Evolutionary conservation across 1,284 basidiomycete species (phyloP).

Genomic region (Naganishia sp.): DNA sequence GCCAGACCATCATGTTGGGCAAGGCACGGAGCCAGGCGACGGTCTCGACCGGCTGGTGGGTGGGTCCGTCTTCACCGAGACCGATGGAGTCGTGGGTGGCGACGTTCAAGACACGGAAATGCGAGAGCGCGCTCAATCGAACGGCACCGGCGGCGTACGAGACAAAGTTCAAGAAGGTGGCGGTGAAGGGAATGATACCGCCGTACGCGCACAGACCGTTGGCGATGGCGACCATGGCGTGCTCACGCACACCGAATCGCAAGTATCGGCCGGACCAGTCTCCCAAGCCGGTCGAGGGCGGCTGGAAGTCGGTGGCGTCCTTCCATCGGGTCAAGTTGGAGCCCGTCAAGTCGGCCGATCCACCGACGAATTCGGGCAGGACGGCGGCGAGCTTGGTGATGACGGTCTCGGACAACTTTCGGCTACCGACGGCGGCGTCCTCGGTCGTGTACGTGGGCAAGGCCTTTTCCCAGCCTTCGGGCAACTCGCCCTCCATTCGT

Average conservation of each 20-base stretch:
- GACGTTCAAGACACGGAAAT: slow-evolving; percentile 71
- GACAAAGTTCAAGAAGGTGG: slow-evolving; percentile 93
- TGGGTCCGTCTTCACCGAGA: slow-evolving; percentile 90
- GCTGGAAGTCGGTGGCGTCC: slow-evolving; percentile 87
- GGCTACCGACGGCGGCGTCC: slow-evolving; percentile 82
- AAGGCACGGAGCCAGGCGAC: slow-evolving; percentile 81
- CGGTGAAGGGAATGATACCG: slow-evolving; percentile 76
- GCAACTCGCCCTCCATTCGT: slow-evolving; percentile 79
- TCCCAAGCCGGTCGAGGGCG: slow-evolving; percentile 78
- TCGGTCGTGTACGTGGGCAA: slow-evolving; percentile 74
- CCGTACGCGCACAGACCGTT: slow-evolving; percentile 87
- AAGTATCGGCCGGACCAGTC: slow-evolving; percentile 85
- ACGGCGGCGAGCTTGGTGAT: slow-evolving; percentile 72
- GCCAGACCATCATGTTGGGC: slow-evolving; percentile 89
- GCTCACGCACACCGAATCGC: slow-evolving; percentile 95
- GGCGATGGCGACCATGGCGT: slow-evolving; percentile 93
- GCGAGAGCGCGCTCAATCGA: slow-evolving; percentile 83
- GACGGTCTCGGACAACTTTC: slow-evolving; percentile 90
- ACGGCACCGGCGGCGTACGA: slow-evolving; percentile 90
- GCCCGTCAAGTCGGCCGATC: slow-evolving; percentile 89
- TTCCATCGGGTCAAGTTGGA: slow-evolving; percentile 79
- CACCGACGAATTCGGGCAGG: slow-evolving; percentile 83
- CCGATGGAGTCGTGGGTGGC: slow-evolving; percentile 88
- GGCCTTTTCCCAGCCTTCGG: slow-evolving; percentile 79
- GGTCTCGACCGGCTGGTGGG: slow-evolving; percentile 92